Conservation (phyloP, 1,284 basidiomycete species). For the Butyriboletus appendiculatus region DNA sequence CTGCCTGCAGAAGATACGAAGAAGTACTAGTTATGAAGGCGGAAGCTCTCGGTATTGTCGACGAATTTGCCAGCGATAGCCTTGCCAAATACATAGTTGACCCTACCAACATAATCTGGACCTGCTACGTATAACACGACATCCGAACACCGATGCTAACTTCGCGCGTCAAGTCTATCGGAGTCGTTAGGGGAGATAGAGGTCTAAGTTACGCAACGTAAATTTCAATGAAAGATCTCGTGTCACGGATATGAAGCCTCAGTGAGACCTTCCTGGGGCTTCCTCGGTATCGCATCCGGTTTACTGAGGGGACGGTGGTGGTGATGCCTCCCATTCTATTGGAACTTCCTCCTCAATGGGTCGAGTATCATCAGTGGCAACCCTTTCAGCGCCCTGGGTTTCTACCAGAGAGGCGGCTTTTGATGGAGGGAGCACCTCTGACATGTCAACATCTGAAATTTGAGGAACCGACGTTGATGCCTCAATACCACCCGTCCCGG, state of each 20-base stretch:
- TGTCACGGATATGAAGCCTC: not conserved
- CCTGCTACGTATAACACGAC: not conserved
- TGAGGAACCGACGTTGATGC: slow-evolving; percentile 3
- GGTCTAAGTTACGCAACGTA: not conserved
- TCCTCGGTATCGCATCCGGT: not conserved
- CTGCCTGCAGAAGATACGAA: not conserved
- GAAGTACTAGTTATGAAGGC: not conserved
- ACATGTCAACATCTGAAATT: slow-evolving; percentile 25
- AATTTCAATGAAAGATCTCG: not conserved
- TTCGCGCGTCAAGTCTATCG: not conserved
- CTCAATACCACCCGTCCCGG: slow-evolving; percentile 1
- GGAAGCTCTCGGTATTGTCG: not conserved
- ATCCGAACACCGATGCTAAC: not conserved
- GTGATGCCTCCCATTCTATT: slow-evolving; percentile 36
- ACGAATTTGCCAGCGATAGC: not conserved
- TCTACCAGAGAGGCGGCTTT: slow-evolving; percentile 25
- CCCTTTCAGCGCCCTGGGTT: slow-evolving; percentile 12
- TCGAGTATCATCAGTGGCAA: slow-evolving; percentile 23
- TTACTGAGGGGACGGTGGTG: slow-evolving; percentile 25
- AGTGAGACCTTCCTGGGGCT: not conserved
- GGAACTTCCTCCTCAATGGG: slow-evolving; percentile 29
- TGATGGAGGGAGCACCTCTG: slow-evolving; percentile 14
- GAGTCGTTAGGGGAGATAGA: not conserved
- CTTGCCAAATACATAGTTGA: not conserved
- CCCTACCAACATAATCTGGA: too few relatives aligned